A percentile compares a stretch with the other conserved stretches of the same genome.
These are phyloP conservation scores for Adansonia grandidieri DNA, from an alignment of 441 rosid genomes.

Conservation along the genomic window DNA sequence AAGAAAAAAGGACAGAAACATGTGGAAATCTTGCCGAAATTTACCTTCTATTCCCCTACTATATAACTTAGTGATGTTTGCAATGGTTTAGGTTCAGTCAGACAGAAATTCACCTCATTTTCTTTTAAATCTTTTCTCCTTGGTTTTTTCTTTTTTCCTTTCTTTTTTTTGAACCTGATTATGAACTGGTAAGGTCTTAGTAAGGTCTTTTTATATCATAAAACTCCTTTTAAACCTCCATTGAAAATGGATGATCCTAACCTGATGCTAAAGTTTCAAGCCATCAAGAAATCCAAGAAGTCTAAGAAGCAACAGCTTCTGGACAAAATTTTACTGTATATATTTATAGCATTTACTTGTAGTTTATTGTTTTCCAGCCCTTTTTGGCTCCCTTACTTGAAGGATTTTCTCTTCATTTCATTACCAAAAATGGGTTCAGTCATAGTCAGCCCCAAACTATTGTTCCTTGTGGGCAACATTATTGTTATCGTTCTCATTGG, in stretches of 20 bases:
- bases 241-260: slow-evolving; percentile 36
- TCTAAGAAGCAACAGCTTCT: slow-evolving; percentile 39
- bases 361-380: slow-evolving; percentile 35
- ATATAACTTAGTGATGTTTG: slow-evolving; percentile 32
- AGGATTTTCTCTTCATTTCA: slow-evolving; percentile 28
- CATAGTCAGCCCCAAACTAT: slow-evolving; percentile 33
- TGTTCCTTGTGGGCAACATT: slow-evolving; percentile 45
- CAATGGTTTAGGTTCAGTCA: slow-evolving; percentile 40
- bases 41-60: slow-evolving; percentile 34
- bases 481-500: slow-evolving; percentile 41
- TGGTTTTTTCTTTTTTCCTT: no score
- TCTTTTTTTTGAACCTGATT: no score
- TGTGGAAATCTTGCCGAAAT: slow-evolving; percentile 22
- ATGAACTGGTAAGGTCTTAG: no score
- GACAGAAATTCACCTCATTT: slow-evolving; percentile 33
- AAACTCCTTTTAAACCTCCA: not conserved
- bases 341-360: slow-evolving; percentile 31
- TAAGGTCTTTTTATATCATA: not conserved
- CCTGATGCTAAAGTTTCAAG: slow-evolving; percentile 37
- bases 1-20: not conserved
- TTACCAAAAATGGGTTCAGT: slow-evolving; percentile 31
- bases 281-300: slow-evolving; percentile 47
- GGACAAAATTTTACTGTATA: slow-evolving; percentile 29
- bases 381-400: slow-evolving; percentile 33
- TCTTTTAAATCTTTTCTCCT: slow-evolving; percentile 16